phyloP scores from a whole-genome alignment of 805 yeast genomes.

The Wickerhamomyces subpelliculosus region DNA sequence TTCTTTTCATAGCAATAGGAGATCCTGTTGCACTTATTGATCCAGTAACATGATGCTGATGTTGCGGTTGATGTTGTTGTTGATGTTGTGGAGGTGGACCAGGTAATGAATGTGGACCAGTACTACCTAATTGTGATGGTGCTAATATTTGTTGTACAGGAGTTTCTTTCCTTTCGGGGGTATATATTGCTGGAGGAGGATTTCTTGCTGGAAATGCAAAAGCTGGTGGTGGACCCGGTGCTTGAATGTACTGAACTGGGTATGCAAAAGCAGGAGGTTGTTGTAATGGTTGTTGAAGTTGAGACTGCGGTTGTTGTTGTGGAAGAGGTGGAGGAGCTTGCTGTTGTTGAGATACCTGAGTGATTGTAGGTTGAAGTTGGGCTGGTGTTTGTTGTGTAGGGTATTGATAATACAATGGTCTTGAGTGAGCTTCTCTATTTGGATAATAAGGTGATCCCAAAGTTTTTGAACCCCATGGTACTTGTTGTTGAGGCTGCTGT shows the following conservation, averaged over 20 bases:
- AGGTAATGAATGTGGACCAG: background rate
- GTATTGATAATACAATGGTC: constrained; percentile 4
- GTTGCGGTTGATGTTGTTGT: constrained; percentile 1
- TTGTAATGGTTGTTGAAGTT: background rate
- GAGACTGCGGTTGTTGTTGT: constrained; percentile 1
- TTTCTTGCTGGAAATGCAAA: constrained; percentile 1
- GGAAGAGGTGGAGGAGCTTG: background rate
- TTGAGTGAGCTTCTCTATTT: background rate
- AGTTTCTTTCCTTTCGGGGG: background rate
- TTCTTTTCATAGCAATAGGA: constrained; percentile 2
- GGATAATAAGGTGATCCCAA: constrained; percentile 3
- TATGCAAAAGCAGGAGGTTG: background rate
- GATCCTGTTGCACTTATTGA: background rate
- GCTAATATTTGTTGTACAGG: background rate
- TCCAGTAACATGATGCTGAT: no score
- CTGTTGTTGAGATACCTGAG: background rate
- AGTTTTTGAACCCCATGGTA: constrained; percentile 1
- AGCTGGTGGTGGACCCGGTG: background rate
- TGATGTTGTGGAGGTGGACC: background rate
- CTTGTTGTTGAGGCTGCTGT: constrained; percentile 8
- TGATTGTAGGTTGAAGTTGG: constrained; percentile 1
- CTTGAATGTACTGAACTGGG: background rate
- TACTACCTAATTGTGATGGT: background rate
- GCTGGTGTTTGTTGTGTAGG: constrained; percentile 4
- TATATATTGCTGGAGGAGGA: background rate